Evolutionary conservation across 345 rosid species (phyloP), one percentile per base, ranked within the genome.

Genomic region (Anastatica hierochuntica): DNA sequence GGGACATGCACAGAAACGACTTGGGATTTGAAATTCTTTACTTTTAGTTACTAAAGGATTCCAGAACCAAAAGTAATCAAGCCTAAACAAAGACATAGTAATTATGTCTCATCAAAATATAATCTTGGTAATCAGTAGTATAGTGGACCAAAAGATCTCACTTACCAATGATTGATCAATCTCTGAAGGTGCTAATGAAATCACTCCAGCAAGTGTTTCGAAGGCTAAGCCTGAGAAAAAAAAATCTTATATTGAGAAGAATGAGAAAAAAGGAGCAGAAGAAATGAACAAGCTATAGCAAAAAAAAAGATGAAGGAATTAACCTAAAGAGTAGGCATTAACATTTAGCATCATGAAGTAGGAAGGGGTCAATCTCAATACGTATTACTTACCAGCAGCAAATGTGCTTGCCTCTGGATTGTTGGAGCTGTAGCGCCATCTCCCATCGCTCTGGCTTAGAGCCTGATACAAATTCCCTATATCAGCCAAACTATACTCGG

Each of bases 391-490:
- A 94, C 99, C 99, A 26, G 97, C 92, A 61, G 99, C 97, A 68
- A 64, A 74, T 38, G 92, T 77, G 64, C 99, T 88, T 30, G 97
- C 82, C 54, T 73, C 92, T 0, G 95, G 83, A 68, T 79, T 83
- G 62, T 69, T 76, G 29, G 85, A 75, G 78, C 82, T 84, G 67
- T 72, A 80, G 24, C 89, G 85, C 97, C 97, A 88, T 67, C 78
- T 78, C 69, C 99, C 97, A 80, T 94, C 95, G 60, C 79, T 83
- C 69, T 88, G 97, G 76, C 99, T 77, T 19, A 94, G 74, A 71
- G 85, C 84, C 99, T 94, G 76, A 55, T 23, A 72, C 53, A 53
- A 58, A 68, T 56, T 31, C 60, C 19, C 8, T 8, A 49, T n/a
- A 66, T 49, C 60, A 72, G n/a, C n/a, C n/a, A n/a, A n/a, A n/a